A percentile compares a stretch with the other conserved stretches of the same genome.
Evolutionary conservation across 2,329 filamentous ascomycete species (phyloP).

Genomic region (Pseudonectria foliicola): DNA sequence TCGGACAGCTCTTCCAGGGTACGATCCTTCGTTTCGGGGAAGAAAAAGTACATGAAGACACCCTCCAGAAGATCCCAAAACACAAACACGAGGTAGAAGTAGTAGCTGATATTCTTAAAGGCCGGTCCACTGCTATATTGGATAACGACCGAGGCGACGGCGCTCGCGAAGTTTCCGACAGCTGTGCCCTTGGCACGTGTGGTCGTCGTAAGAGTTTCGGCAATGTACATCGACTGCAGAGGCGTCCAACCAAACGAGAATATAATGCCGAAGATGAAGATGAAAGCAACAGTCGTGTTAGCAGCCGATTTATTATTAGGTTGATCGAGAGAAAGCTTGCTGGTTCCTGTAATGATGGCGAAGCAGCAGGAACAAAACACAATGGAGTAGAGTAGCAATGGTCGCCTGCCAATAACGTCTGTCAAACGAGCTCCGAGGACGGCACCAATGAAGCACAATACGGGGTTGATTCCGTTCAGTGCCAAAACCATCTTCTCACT

Average conservation of each 20-base stretch:
- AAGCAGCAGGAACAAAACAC: constrained; percentile 34
- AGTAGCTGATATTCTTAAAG: constrained; percentile 36
- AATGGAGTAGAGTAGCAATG: constrained; percentile 39
- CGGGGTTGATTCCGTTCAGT: constrained; percentile 41
- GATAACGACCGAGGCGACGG: constrained; percentile 32
- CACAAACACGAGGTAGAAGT: constrained; percentile 38
- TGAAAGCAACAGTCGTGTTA: constrained; percentile 14
- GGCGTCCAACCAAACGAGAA: constrained; percentile 47
- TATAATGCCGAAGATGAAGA: constrained; percentile 45
- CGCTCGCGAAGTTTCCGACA: constrained; percentile 33
- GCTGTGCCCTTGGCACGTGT: constrained; percentile 31
- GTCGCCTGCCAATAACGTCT: constrained; percentile 42
- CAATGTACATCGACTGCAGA: constrained; percentile 31
- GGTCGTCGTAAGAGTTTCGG: constrained; percentile 25
- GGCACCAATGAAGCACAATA: constrained; percentile 31
- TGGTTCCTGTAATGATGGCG: constrained; percentile 31
- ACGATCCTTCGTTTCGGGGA: constrained; percentile 37
- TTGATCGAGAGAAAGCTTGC: constrained; percentile 4
- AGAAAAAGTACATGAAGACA: constrained; percentile 42
- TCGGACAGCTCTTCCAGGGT: constrained; percentile 47
- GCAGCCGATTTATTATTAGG: constrained; percentile 24
- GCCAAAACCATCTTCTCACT: constrained; percentile 39
- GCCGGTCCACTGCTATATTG: constrained; percentile 37
- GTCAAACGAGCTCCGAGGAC: constrained; percentile 38
- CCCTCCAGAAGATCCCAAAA: constrained; percentile 38